Conservation (phyloP, 345 rosid species). For the Moringa oleifera region DNA sequence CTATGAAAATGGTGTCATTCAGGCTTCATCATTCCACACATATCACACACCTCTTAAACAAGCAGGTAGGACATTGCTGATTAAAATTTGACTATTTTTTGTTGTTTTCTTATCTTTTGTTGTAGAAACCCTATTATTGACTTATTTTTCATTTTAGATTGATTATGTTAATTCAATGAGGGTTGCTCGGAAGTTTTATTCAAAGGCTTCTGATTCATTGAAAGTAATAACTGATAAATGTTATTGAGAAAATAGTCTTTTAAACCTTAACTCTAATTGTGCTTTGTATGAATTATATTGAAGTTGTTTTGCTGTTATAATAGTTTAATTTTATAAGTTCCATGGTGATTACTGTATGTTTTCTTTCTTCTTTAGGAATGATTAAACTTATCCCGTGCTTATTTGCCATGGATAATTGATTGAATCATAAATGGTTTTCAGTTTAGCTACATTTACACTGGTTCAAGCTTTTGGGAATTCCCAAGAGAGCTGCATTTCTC, state of each 20-base stretch:
- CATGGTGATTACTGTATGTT: background rate
- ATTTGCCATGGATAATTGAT: too few relatives aligned
- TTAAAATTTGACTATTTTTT: conserved; percentile 1
- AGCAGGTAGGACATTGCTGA: conserved; percentile 51
- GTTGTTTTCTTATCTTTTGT: conserved; percentile 7
- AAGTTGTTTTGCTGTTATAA: background rate
- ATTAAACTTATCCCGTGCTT: too few relatives aligned
- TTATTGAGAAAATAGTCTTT: background rate
- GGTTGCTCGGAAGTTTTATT: conserved; percentile 83
- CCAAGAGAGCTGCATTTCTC: too few relatives aligned
- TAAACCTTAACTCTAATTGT: too few relatives aligned
- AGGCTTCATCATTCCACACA: conserved; percentile 97
- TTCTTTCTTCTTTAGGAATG: too few relatives aligned
- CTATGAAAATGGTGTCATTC: conserved; percentile 66
- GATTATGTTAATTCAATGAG: conserved; percentile 91
- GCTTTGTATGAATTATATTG: background rate
- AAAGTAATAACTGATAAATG: conserved; percentile 40
- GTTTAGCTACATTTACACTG: too few relatives aligned
- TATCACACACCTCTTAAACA: conserved; percentile 94
- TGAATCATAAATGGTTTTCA: too few relatives aligned
- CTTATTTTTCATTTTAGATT: conserved; percentile 32
- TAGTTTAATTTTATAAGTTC: background rate
- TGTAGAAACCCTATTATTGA: conserved; percentile 7
- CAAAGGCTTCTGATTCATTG: conserved; percentile 67
- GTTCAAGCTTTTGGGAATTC: too few relatives aligned